Evolutionary conservation across 768 basidiomycete genomes (phyloP).

Genomic region (Trametes gibbosa): DNA sequence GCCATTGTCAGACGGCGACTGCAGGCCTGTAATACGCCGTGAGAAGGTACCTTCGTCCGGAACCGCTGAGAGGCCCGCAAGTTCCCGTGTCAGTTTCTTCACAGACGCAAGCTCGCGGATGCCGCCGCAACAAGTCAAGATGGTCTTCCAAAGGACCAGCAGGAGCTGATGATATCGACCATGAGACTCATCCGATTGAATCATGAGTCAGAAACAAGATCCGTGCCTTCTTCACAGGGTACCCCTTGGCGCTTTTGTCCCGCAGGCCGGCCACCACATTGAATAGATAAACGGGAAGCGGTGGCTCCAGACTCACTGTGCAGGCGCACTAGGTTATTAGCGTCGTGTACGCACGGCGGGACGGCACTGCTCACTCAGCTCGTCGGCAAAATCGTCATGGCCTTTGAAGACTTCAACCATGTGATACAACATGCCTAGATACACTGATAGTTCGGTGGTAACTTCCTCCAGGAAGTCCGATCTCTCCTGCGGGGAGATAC

Average conservation of each 20-base stretch:
- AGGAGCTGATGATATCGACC: conserved; percentile 57
- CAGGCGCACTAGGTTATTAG: conserved; percentile 11
- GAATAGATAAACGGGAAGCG: conserved; percentile 90
- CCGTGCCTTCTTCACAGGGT: conserved; percentile 92
- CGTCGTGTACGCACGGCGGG: conserved; percentile 15
- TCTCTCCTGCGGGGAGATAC: conserved; percentile 67
- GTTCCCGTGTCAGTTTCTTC: conserved; percentile 81
- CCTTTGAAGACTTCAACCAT: conserved; percentile 91
- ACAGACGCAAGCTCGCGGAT: conserved; percentile 81
- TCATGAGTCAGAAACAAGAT: conserved; percentile 11
- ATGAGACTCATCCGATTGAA: conserved; percentile 10
- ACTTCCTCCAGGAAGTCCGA: conserved; percentile 86
- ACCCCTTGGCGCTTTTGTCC: conserved; percentile 92
- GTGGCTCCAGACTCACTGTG: conserved; percentile 92
- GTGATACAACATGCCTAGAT: conserved; percentile 93
- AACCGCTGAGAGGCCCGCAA: conserved; percentile 66
- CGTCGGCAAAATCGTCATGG: conserved; percentile 93
- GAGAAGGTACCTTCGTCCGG: conserved; percentile 45
- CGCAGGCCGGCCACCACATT: conserved; percentile 85
- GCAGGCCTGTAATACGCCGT: neutral
- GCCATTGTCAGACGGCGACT: conserved; percentile 1
- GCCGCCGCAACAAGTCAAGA: conserved; percentile 91
- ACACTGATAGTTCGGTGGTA: conserved; percentile 89
- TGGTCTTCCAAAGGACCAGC: conserved; percentile 90
- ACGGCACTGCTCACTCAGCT: conserved; percentile 70